Conservation (phyloP, 352 stramenopile genomes). For the Phytophthora chlamydospora region DNA sequence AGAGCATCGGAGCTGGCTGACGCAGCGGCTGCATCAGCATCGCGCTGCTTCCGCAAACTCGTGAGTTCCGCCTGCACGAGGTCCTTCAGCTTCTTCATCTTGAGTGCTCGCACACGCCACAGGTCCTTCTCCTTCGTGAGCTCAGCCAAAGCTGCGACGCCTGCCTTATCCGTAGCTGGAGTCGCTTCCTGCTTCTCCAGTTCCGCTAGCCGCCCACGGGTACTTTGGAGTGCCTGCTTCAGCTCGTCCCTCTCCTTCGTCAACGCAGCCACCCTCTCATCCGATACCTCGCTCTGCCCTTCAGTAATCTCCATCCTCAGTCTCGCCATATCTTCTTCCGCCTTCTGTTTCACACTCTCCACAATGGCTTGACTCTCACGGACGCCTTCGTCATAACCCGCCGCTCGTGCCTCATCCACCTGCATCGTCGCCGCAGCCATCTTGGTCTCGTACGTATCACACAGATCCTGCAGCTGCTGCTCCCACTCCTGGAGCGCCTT, state of each 20-base stretch:
- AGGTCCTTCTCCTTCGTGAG: slow-evolving; percentile 70
- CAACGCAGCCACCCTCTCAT: slow-evolving; percentile 24
- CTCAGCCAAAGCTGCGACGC: slow-evolving; percentile 22
- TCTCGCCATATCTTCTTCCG: slow-evolving; percentile 47
- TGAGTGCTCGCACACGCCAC: slow-evolving; percentile 78
- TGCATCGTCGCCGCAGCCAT: slow-evolving; percentile 76
- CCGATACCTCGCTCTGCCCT: neutral
- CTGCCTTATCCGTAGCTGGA: slow-evolving; percentile 1
- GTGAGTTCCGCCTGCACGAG: slow-evolving; percentile 63
- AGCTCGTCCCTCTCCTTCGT: slow-evolving; percentile 39
- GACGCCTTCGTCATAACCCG: slow-evolving; percentile 79
- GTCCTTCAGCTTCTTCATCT: slow-evolving; percentile 89
- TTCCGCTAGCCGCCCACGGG: slow-evolving; percentile 24
- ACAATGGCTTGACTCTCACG: slow-evolving; percentile 78
- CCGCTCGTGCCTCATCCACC: slow-evolving; percentile 71
- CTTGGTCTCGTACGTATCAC: slow-evolving; percentile 74
- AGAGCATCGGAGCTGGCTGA: slow-evolving; percentile 2
- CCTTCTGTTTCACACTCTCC: slow-evolving; percentile 55
- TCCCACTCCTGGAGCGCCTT: slow-evolving; percentile 56
- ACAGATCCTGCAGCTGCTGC: slow-evolving; percentile 66
- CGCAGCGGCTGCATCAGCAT: slow-evolving; percentile 17
- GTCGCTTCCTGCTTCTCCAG: slow-evolving; percentile 27
- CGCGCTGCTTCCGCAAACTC: slow-evolving; percentile 40
- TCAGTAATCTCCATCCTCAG: slow-evolving; percentile 35
- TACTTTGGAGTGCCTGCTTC: slow-evolving; percentile 26